A percentile compares a stretch with the other conserved stretches of the same genome.
phyloP scores from a whole-genome alignment of 306 rosid species.

The Sicyos baderoa region DNA sequence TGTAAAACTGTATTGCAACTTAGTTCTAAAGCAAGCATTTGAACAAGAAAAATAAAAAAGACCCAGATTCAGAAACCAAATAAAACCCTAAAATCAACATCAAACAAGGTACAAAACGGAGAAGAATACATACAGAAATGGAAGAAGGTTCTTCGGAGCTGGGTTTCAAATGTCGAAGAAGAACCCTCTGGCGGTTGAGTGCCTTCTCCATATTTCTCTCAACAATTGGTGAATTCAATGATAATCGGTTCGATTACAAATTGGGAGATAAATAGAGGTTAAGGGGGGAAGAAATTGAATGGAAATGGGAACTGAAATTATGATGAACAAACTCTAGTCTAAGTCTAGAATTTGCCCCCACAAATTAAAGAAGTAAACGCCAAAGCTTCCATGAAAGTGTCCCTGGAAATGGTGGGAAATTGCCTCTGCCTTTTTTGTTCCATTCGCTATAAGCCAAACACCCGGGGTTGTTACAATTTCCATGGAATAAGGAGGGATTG shows the following conservation, averaged over 20 bases:
- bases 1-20: no score
- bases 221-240: background rate
- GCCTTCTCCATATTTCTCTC: constrained; percentile 61
- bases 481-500: no score
- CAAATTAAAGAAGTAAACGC: background rate
- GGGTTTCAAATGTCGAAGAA: constrained; percentile 65
- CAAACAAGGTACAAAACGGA: background rate
- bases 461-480: no score
- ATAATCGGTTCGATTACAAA: background rate
- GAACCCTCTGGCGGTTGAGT: constrained; percentile 49
- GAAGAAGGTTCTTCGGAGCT: constrained; percentile 10
- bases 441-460: no score
- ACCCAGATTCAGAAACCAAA: no score
- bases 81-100: background rate
- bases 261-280: background rate
- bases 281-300: no score
- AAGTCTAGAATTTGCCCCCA: background rate
- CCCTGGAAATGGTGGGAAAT: background rate
- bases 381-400: background rate
- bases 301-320: background rate
- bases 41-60: no score
- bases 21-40: no score
- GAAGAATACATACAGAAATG: constrained; percentile 43
- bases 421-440: background rate
- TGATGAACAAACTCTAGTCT: background rate